phyloP scores from a whole-genome alignment of 345 rosid species.

The Eucalyptus victrix region DNA sequence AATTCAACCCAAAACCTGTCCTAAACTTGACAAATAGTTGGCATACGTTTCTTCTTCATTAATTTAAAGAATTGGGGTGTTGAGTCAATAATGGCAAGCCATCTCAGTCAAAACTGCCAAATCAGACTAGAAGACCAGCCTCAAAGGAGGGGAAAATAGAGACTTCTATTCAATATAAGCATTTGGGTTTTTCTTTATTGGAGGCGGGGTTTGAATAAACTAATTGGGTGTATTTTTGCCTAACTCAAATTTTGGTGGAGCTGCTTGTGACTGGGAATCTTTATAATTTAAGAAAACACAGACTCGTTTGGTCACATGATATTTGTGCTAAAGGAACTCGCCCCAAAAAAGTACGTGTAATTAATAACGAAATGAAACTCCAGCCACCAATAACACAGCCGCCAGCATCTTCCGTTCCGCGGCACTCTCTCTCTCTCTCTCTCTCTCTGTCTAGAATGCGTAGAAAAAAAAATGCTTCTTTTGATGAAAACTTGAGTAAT shows the following conservation, averaged over 20 bases:
- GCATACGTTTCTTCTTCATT: background rate
- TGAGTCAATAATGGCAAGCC: background rate
- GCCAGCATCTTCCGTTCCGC: background rate
- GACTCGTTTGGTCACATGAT: background rate
- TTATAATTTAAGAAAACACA: background rate
- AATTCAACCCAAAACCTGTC: background rate
- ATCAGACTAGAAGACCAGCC: background rate
- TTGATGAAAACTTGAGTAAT: background rate
- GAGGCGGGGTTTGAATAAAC: background rate
- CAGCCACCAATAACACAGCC: background rate
- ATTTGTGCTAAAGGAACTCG: background rate
- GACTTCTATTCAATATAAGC: background rate
- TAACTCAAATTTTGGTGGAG: background rate
- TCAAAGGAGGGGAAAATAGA: background rate
- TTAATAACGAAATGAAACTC: background rate
- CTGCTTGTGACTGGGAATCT: background rate
- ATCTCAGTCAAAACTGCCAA: background rate
- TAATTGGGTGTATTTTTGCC: background rate
- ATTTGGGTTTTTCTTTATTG: background rate
- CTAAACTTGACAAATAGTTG: background rate
- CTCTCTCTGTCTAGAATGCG: background rate
- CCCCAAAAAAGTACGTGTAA: background rate
- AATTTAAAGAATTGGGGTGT: background rate
- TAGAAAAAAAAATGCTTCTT: background rate
- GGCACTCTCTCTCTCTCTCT: background rate